These are phyloP conservation scores for Pisolithus thermaeus DNA, from an alignment of 1,284 basidiomycete genomes.

Conservation along the genomic window DNA sequence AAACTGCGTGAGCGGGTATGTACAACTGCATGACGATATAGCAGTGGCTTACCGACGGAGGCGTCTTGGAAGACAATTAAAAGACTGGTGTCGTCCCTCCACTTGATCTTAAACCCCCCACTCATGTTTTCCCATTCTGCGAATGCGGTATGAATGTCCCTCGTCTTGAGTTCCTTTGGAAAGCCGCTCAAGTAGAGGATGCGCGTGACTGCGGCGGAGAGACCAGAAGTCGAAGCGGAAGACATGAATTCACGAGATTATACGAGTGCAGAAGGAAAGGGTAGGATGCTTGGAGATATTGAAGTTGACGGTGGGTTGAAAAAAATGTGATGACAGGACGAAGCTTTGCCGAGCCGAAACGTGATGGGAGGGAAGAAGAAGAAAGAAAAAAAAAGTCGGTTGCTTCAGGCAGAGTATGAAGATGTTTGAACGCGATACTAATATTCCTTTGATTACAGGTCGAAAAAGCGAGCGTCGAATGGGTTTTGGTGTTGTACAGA, in stretches of 20 bases:
- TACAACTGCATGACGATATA: not conserved
- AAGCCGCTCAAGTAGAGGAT: slow-evolving; percentile 92
- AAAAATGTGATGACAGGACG: not conserved
- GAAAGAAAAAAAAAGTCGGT: not conserved
- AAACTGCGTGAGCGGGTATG: not conserved
- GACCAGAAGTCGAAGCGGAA: slow-evolving; percentile 57
- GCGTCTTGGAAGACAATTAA: slow-evolving; percentile 92
- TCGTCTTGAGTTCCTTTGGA: slow-evolving; percentile 92
- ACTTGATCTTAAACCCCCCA: slow-evolving; percentile 98
- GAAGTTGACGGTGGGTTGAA: not conserved
- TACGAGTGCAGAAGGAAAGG: slow-evolving; percentile 9
- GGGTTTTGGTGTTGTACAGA: slow-evolving; percentile 24
- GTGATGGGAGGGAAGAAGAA: not conserved
- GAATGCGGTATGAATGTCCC: slow-evolving; percentile 91
- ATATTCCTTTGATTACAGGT: slow-evolving; percentile 4
- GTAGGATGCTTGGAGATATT: slow-evolving; percentile 1
- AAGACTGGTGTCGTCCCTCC: slow-evolving; percentile 95
- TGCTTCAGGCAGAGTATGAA: not conserved
- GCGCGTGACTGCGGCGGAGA: slow-evolving; percentile 92
- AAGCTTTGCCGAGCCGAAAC: not conserved
- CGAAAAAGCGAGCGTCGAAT: slow-evolving; percentile 23
- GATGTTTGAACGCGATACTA: slow-evolving; percentile 10
- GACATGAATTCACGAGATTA: slow-evolving; percentile 33
- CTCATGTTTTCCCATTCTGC: slow-evolving; percentile 81
- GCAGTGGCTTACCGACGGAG: slow-evolving; percentile 59